phyloP scores from a whole-genome alignment of 1,284 basidiomycete genomes.

The Volvariella surrecta region DNA sequence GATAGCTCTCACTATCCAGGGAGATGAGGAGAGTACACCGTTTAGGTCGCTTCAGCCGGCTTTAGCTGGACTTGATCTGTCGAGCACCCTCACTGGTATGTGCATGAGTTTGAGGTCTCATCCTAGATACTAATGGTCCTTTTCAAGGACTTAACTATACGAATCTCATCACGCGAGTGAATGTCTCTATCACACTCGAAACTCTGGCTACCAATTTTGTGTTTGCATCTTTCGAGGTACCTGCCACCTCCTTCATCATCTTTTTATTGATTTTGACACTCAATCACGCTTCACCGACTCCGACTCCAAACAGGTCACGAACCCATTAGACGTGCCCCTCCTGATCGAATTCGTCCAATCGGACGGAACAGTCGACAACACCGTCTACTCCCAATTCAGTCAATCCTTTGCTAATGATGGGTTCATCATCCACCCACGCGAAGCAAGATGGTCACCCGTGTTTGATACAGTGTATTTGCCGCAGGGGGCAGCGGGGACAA shows the following conservation, averaged over 20 bases:
- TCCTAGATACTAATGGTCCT: background rate
- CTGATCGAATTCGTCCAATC: conserved; percentile 48
- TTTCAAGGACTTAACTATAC: conserved; percentile 26
- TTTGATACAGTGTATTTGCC: conserved; percentile 49
- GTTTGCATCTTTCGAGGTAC: conserved; percentile 45
- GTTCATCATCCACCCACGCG: conserved; percentile 49
- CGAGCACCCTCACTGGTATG: conserved; percentile 37
- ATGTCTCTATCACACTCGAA: conserved; percentile 41
- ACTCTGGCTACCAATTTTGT: conserved; percentile 44
- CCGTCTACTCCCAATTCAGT: conserved; percentile 48
- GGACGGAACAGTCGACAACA: conserved; percentile 42
- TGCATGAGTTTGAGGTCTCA: background rate
- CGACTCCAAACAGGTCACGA: conserved; percentile 30
- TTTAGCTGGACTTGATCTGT: conserved; percentile 46
- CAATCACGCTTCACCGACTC: background rate
- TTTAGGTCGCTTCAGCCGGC: conserved; percentile 54
- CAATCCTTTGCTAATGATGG: conserved; percentile 39
- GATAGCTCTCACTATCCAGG: conserved; percentile 48
- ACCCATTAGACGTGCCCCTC: conserved; percentile 50
- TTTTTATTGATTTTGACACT: conserved; percentile 11
- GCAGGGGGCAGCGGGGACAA: conserved; percentile 43
- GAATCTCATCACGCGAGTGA: conserved; percentile 35
- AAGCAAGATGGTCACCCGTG: conserved; percentile 47
- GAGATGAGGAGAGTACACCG: conserved; percentile 52
- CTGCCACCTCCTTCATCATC: no score